phyloP scores from a whole-genome alignment of 1,284 basidiomycete genomes.

The Melampsora abietis-canadensis region DNA sequence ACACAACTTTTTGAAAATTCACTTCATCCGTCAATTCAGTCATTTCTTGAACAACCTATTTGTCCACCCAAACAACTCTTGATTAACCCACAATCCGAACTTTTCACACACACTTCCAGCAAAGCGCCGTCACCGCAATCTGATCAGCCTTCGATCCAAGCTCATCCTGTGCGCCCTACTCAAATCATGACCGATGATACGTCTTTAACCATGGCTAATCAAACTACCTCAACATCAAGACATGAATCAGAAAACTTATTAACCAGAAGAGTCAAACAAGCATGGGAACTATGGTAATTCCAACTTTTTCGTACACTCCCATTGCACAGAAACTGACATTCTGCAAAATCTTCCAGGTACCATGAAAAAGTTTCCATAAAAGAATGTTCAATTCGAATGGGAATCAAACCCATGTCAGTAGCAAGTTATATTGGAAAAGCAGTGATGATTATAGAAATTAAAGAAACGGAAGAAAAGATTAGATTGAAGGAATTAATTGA shows the following conservation, averaged over 20 bases:
- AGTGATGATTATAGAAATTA: background rate
- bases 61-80: background rate
- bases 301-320: too few species aligned
- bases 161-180: background rate
- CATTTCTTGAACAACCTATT: background rate
- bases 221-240: background rate
- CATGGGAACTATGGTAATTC: constrained; percentile 6
- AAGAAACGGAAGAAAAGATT: background rate
- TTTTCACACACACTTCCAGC: too few species aligned
- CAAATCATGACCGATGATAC: background rate
- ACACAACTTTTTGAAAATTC: too few species aligned
- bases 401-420: background rate
- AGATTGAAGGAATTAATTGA: background rate
- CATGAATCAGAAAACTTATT: background rate
- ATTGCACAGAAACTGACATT: background rate
- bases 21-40: too few species aligned
- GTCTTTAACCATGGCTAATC: too few species aligned
- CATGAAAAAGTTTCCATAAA: background rate
- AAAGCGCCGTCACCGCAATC: background rate
- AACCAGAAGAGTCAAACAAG: constrained; percentile 1
- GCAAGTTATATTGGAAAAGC: constrained; percentile 1
- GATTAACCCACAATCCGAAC: background rate
- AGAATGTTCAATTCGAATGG: constrained; percentile 1
- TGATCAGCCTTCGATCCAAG: background rate
- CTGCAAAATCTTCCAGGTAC: background rate